Percentiles rank a stretch among this genome's conserved stretches.
Evolutionary conservation across 2,329 filamentous ascomycete genomes (phyloP).

Genomic region (Cryphonectria japonica): DNA sequence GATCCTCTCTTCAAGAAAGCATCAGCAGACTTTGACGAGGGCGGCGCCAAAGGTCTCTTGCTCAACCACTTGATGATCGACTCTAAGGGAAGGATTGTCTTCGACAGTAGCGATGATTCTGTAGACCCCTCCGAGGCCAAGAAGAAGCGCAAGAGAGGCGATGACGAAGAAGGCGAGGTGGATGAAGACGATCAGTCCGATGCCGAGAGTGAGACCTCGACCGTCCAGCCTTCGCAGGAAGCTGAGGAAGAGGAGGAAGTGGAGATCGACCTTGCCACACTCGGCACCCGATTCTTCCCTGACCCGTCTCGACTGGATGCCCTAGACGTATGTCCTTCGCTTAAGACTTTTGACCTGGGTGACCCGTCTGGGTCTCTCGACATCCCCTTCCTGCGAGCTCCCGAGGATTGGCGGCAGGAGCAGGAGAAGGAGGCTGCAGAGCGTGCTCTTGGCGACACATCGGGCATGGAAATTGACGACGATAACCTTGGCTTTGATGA

Average conservation of each 20-base stretch:
- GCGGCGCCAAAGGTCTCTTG: slow-evolving; percentile 90
- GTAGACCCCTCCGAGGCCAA: slow-evolving; percentile 54
- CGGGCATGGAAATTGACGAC: slow-evolving; percentile 83
- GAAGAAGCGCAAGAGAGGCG: slow-evolving; percentile 40
- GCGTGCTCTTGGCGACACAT: slow-evolving; percentile 63
- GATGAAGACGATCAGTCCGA: slow-evolving; percentile 48
- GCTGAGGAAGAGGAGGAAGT: slow-evolving; percentile 60
- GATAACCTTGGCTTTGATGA: slow-evolving; percentile 86
- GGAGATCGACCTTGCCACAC: slow-evolving; percentile 76
- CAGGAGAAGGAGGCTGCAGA: slow-evolving; percentile 64
- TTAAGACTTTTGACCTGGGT: slow-evolving; percentile 92
- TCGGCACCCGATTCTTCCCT: slow-evolving; percentile 84
- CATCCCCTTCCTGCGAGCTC: slow-evolving; percentile 87
- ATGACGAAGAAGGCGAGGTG: slow-evolving; percentile 40
- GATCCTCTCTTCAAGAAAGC: slow-evolving; percentile 99
- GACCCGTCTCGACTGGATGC: slow-evolving; percentile 76
- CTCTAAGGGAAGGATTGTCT: slow-evolving; percentile 87
- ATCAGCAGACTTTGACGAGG: slow-evolving; percentile 97
- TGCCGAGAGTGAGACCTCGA: slow-evolving; percentile 40
- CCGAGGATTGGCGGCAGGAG: slow-evolving; percentile 81
- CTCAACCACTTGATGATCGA: slow-evolving; percentile 98
- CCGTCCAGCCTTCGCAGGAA: slow-evolving; percentile 48
- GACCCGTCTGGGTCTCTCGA: slow-evolving; percentile 83
- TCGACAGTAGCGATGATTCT: slow-evolving; percentile 93
- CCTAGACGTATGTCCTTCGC: slow-evolving; percentile 90